phyloP scores from a whole-genome alignment of 306 rosid species.

The Oxytropis ochrocephala region DNA sequence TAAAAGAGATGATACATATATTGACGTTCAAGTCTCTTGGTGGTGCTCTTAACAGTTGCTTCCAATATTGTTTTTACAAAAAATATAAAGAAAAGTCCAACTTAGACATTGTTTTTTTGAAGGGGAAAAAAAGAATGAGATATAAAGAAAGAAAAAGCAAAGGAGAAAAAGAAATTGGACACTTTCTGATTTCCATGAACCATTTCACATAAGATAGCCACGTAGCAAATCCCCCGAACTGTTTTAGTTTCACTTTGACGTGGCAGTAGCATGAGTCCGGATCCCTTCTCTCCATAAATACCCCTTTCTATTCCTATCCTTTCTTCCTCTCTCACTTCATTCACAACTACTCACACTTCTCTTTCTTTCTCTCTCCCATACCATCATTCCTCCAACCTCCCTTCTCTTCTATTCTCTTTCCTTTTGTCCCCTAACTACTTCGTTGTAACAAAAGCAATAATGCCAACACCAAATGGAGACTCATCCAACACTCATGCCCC shows the following conservation, averaged over 20 bases:
- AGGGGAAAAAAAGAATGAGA: not conserved
- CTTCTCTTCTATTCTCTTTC: not conserved
- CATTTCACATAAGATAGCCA: conserved; percentile 35
- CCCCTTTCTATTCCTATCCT: conserved; percentile 18
- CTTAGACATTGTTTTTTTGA: not conserved
- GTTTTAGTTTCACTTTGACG: conserved; percentile 39
- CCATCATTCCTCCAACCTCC: not conserved
- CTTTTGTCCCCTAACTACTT: not conserved
- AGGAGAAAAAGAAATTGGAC: conserved; percentile 10
- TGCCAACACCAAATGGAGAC: conserved; percentile 21
- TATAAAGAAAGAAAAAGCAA: not conserved
- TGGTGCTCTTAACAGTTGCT: too few species aligned
- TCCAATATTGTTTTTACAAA: too few species aligned
- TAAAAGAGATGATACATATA: too few species aligned
- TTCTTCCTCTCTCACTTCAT: conserved; percentile 36
- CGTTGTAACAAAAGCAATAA: not conserved
- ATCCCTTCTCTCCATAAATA: conserved; percentile 48
- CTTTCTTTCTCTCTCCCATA: not conserved
- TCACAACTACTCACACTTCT: not conserved
- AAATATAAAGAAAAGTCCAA: not conserved
- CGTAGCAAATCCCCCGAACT: conserved; percentile 25
- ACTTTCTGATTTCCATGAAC: conserved; percentile 21
- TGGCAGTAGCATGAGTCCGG: conserved; percentile 35
- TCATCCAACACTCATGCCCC: not conserved
- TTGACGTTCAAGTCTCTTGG: too few species aligned